These are phyloP conservation scores for Cyclostephanos tholiformis DNA, from an alignment of 108 stramenopile species.

Conservation along the genomic window DNA sequence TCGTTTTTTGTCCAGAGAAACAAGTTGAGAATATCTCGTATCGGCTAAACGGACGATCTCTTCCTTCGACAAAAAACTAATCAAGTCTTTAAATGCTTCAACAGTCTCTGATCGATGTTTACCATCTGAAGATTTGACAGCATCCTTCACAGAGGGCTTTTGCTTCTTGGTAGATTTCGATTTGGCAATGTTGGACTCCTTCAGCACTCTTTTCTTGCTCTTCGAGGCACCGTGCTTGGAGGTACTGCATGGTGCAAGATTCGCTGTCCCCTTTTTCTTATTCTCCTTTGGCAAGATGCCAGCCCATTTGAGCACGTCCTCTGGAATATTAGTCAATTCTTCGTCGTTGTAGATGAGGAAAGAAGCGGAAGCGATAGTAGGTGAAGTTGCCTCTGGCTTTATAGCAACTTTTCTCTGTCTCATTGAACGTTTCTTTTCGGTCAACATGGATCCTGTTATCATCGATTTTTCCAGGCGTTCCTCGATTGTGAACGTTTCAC, in stretches of 20 bases:
- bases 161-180: slow-evolving; percentile 18
- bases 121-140: background rate
- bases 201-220: slow-evolving; percentile 40
- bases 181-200: slow-evolving; percentile 28
- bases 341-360: slow-evolving; percentile 43
- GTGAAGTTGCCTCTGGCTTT: background rate
- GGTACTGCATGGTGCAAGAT: background rate
- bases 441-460: slow-evolving; percentile 15
- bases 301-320: slow-evolving; percentile 46
- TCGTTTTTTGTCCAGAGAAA: slow-evolving; percentile 12
- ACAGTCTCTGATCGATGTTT: background rate
- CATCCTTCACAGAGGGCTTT: background rate
- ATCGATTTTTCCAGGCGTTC: slow-evolving; percentile 15
- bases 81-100: slow-evolving; percentile 16
- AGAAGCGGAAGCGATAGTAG: background rate
- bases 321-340: slow-evolving; percentile 44
- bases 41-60: slow-evolving; percentile 40
- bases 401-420: slow-evolving; percentile 6
- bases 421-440: slow-evolving; percentile 25
- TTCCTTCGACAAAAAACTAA: slow-evolving; percentile 20
- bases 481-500: slow-evolving; percentile 1
- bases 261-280: background rate
- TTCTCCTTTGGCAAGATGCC: slow-evolving; percentile 30
- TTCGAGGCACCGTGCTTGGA: slow-evolving; percentile 4
- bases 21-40: slow-evolving; percentile 40